Conservation (phyloP, 306 rosid genomes). For the Fragaria ananassa region DNA sequence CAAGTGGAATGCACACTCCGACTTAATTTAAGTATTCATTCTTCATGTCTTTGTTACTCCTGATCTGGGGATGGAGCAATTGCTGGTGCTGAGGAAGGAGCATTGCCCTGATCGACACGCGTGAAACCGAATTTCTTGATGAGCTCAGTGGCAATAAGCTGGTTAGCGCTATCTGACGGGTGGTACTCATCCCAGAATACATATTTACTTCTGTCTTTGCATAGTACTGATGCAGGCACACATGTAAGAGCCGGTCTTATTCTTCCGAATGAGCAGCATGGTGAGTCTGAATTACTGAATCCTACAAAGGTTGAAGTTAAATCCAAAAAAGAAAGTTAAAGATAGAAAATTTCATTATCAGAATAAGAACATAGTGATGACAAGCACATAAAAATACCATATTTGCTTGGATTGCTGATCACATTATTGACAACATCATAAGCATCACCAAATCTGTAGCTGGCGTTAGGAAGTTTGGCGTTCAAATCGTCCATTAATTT, state of each 20-base stretch:
- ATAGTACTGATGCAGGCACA: constrained; percentile 70
- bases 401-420: constrained; percentile 55
- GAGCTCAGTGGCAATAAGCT: constrained; percentile 74
- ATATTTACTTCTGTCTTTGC: constrained; percentile 88
- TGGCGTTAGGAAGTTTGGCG: constrained; percentile 59
- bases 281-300: constrained; percentile 63
- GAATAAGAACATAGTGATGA: not conserved
- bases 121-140: constrained; percentile 67
- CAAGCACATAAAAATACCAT: constrained; percentile 45
- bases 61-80: constrained; percentile 54
- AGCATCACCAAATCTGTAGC: constrained; percentile 69
- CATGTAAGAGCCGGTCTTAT: constrained; percentile 90
- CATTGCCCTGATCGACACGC: constrained; percentile 19
- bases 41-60: constrained; percentile 4
- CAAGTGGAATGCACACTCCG: not conserved
- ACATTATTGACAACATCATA: constrained; percentile 75
- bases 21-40: not conserved
- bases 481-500: constrained; percentile 47
- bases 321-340: constrained; percentile 2
- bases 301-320: constrained; percentile 38
- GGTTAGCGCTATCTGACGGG: constrained; percentile 82
- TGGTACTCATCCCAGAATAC: constrained; percentile 98
- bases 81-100: constrained; percentile 47
- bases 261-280: constrained; percentile 85
- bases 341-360: not conserved